A percentile compares a stretch with the other conserved stretches of the same genome.
These are phyloP conservation scores for Camptophora hylomeconis DNA, from an alignment of 2,329 filamentous ascomycete species.

Conservation along the genomic window DNA sequence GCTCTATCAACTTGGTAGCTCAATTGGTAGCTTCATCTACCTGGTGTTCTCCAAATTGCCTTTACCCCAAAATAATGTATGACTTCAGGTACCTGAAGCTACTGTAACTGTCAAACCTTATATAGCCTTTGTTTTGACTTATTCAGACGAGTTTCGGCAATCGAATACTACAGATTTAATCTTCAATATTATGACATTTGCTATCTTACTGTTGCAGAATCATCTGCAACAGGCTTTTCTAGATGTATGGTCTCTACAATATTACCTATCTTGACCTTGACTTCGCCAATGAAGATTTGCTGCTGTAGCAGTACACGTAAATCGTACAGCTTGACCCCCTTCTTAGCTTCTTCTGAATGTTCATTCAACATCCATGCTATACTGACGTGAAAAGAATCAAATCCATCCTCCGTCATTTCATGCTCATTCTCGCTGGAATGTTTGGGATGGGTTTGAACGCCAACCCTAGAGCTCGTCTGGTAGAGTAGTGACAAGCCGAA, in stretches of 20 bases:
- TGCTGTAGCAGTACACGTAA: slow-evolving; percentile 9
- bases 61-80: too few relatives aligned
- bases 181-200: too few relatives aligned
- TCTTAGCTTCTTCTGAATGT: slow-evolving; percentile 33
- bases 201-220: too few relatives aligned
- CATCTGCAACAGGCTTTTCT: too few relatives aligned
- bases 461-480: slow-evolving; percentile 9
- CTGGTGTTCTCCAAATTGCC: too few relatives aligned
- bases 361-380: slow-evolving; percentile 66
- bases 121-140: too few relatives aligned
- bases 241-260: slow-evolving; percentile 32
- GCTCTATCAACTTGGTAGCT: too few relatives aligned
- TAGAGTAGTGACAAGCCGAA: slow-evolving; percentile 65
- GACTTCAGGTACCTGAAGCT: too few relatives aligned
- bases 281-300: slow-evolving; percentile 43
- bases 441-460: slow-evolving; percentile 2
- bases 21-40: too few relatives aligned
- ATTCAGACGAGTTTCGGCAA: too few relatives aligned
- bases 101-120: too few relatives aligned
- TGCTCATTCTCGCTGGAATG: slow-evolving; percentile 14
- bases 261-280: slow-evolving; percentile 69
- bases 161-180: too few relatives aligned
- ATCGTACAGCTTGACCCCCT: slow-evolving; percentile 15
- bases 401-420: slow-evolving; percentile 25
- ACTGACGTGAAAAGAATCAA: slow-evolving; percentile 68